Evolutionary conservation across 1,139 yeast genomes (phyloP).

Genomic region (Lodderomyces orthopsilosis): DNA sequence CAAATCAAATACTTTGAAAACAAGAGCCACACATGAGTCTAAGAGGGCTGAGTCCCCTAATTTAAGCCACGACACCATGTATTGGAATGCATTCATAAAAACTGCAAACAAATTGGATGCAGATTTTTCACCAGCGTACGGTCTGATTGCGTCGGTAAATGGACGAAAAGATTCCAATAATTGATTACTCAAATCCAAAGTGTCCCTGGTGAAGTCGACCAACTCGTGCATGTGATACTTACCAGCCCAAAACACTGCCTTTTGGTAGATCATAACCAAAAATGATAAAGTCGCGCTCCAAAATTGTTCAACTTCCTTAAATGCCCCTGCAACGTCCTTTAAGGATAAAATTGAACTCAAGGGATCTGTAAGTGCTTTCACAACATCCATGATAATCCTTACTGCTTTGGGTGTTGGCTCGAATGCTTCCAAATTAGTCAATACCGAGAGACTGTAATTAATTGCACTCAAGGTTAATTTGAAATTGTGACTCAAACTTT

Average conservation of each 20-base stretch:
- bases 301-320: constrained; percentile 27
- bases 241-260: constrained; percentile 73
- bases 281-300: constrained; percentile 78
- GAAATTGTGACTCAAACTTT: constrained; percentile 45
- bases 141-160: constrained; percentile 37
- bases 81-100: constrained; percentile 51
- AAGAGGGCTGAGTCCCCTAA: constrained; percentile 75
- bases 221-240: constrained; percentile 55
- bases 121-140: constrained; percentile 11
- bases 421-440: constrained; percentile 50
- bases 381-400: constrained; percentile 71
- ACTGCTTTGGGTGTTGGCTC: constrained; percentile 79
- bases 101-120: constrained; percentile 26
- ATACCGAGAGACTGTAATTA: constrained; percentile 41
- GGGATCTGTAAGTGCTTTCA: constrained; percentile 64
- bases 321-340: constrained; percentile 11
- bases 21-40: constrained; percentile 70
- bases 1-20: constrained; percentile 62
- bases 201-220: constrained; percentile 82
- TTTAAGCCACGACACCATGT: constrained; percentile 75
- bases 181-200: constrained; percentile 71
- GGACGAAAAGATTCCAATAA: constrained; percentile 64
- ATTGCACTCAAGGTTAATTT: constrained; percentile 48
- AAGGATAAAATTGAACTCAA: constrained; percentile 46
- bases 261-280: constrained; percentile 62